Evolutionary conservation across 352 stramenopile species (phyloP), one percentile per base, ranked within the genome.

Genomic region (Achlya hypogyna): DNA sequence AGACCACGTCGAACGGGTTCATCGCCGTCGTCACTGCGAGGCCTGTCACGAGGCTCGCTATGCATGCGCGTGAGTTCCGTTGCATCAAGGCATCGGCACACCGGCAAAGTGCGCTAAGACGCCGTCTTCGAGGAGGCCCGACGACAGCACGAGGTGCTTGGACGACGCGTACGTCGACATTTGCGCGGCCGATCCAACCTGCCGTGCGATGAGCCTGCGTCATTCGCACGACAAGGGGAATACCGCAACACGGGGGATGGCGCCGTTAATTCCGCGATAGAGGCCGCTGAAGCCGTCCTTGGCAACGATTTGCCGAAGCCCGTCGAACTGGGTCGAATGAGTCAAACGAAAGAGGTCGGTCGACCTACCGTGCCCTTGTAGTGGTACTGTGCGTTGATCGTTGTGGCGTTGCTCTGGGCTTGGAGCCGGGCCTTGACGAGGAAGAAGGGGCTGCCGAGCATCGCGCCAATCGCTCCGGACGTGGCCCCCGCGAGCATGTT

Each of bases 1-100:
- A 93, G 35, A 95, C 82, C 28, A 95, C 86, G 67, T 95, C 86
- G 69, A 95, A 90, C 27, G 86, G 86, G 71, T 95, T 95, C 84
- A 95, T 95, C 18, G 83, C 79, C 31, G 81, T 93, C 63, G 84
- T 89, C 45, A 95, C 84, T 18, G 82, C 81, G 8, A 95, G 52
- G 22, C 86, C 86, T 27, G 75, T 93, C 60, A 95, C 79, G 22
- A 91, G 74, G 63, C 86, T 95, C 42, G 86, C 84, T 93, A 64
- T 65, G 49, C 52, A 31, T 5, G 47, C 53, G 42, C 5, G 38
- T 64, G 28, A 54, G 29, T 31, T 14, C 14, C 42, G 4, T 16
- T 28, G 28, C 38, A 10, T 28, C 52, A 22, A 28, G n/a, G 18
- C 51, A 8, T 8, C 5, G 40, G 20, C 80, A 63, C 75, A 93